phyloP scores from a whole-genome alignment of 1,284 basidiomycete genomes.

The Neolentinus lepideus region DNA sequence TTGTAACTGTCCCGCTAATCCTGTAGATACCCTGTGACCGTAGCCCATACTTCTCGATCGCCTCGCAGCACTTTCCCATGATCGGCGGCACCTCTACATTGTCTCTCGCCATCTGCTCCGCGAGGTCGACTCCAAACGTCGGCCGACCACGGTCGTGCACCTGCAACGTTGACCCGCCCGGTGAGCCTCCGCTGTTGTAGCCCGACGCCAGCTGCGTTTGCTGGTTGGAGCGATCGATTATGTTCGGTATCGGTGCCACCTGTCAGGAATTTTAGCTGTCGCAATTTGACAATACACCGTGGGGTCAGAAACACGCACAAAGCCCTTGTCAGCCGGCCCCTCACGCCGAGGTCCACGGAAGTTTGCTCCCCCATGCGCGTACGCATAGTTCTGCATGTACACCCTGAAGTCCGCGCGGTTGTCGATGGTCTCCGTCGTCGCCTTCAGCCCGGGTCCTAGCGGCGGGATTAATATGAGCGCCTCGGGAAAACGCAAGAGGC shows the following conservation, averaged over 20 bases:
- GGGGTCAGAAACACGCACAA: constrained; percentile 44
- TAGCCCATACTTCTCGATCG: constrained; percentile 88
- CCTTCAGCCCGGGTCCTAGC: constrained; percentile 74
- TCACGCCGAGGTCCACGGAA: constrained; percentile 72
- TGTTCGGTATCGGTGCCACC: constrained; percentile 55
- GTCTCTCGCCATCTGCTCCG: constrained; percentile 88
- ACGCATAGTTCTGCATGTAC: constrained; percentile 96
- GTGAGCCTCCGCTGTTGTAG: constrained; percentile 17
- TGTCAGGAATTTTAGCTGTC: constrained; percentile 17
- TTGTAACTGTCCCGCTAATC: constrained; percentile 86
- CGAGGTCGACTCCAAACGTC: constrained; percentile 89
- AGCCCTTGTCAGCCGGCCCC: constrained; percentile 81
- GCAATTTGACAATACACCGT: constrained; percentile 7
- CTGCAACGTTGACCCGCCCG: constrained; percentile 24
- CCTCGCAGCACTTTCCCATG: constrained; percentile 83
- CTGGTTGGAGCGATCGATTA: constrained; percentile 20
- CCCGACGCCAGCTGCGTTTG: background rate
- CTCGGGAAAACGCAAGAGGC: constrained; percentile 2
- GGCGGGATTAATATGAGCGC: constrained; percentile 2
- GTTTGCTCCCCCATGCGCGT: constrained; percentile 61
- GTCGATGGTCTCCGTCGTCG: constrained; percentile 87
- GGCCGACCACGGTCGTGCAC: constrained; percentile 57
- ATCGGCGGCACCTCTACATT: constrained; percentile 85
- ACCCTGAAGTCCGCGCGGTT: constrained; percentile 92
- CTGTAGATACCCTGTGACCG: constrained; percentile 89